Evolutionary conservation across 2,329 filamentous ascomycete species (phyloP).

Genomic region (Colletotrichum limetticola): DNA sequence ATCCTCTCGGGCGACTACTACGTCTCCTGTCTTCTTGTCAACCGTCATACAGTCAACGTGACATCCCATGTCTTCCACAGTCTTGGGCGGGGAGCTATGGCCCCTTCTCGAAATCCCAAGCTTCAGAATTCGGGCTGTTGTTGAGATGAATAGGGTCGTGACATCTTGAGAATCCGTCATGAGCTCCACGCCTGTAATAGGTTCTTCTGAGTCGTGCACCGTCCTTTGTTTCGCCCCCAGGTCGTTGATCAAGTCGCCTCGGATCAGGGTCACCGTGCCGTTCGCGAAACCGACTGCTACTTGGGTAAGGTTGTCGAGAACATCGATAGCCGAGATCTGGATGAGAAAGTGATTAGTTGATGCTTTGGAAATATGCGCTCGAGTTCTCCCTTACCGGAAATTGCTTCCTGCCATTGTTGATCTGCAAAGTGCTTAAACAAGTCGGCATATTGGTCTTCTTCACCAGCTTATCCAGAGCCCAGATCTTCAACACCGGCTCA

Average conservation of each 20-base stretch:
- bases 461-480: slow-evolving; percentile 92
- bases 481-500: slow-evolving; percentile 94
- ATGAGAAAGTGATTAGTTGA: not conserved
- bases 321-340: slow-evolving; percentile 87
- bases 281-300: slow-evolving; percentile 96
- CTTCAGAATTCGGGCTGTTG: slow-evolving; percentile 87
- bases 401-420: slow-evolving; percentile 90
- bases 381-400: slow-evolving; percentile 75
- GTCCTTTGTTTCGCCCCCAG: slow-evolving; percentile 93
- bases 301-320: slow-evolving; percentile 89
- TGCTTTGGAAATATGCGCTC: no score
- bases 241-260: slow-evolving; percentile 95
- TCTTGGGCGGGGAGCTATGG: slow-evolving; percentile 88
- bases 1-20: slow-evolving; percentile 94
- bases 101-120: slow-evolving; percentile 88
- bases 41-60: slow-evolving; percentile 95
- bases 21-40: slow-evolving; percentile 81
- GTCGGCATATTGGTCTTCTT: slow-evolving; percentile 93
- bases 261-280: slow-evolving; percentile 90
- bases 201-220: slow-evolving; percentile 96
- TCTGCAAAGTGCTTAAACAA: slow-evolving; percentile 85
- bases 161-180: slow-evolving; percentile 62
- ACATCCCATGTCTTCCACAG: slow-evolving; percentile 89
- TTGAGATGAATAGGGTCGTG: slow-evolving; percentile 91
- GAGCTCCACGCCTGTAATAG: slow-evolving; percentile 91